A percentile compares a stretch with the other conserved stretches of the same genome.
These are phyloP conservation scores for Mycena floridula DNA, from an alignment of 768 basidiomycete genomes.

Conservation along the genomic window DNA sequence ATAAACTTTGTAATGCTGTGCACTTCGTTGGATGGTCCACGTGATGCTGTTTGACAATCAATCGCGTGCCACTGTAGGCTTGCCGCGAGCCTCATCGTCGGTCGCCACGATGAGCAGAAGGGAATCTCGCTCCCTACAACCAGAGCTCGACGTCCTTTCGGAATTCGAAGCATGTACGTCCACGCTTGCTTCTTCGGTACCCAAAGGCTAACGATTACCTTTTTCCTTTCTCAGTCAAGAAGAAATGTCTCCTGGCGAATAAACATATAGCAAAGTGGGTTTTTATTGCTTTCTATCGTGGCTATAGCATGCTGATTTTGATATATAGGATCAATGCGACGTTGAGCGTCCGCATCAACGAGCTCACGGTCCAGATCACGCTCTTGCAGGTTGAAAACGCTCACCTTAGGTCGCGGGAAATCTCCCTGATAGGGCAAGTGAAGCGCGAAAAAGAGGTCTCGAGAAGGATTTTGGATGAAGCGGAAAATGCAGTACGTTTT, in stretches of 20 bases:
- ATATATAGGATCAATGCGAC: constrained; percentile 88
- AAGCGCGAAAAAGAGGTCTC: constrained; percentile 80
- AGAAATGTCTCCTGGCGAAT: constrained; percentile 86
- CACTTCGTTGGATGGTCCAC: no score
- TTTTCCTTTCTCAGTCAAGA: constrained; percentile 69
- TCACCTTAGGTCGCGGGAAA: constrained; percentile 74
- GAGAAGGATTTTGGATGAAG: constrained; percentile 60
- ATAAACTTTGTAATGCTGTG: no score
- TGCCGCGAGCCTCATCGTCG: no score
- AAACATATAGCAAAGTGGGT: constrained; percentile 90
- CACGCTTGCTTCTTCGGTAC: constrained; percentile 9
- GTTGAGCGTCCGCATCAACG: constrained; percentile 77
- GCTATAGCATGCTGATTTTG: no score
- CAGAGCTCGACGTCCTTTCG: constrained; percentile 70
- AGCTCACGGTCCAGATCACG: constrained; percentile 78
- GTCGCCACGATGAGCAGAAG: no score
- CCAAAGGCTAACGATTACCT: constrained; percentile 19
- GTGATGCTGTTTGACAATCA: no score
- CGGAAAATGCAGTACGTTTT: no score
- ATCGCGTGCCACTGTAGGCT: no score
- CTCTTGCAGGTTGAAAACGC: constrained; percentile 81
- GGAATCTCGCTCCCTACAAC: constrained; percentile 54
- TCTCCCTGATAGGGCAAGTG: constrained; percentile 66
- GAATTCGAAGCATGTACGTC: constrained; percentile 83
- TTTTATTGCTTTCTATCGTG: no score